Percentiles rank a stretch among this genome's conserved stretches.
Evolutionary conservation across 305 asterid species (phyloP).

Genomic region (Rubia balearica): DNA sequence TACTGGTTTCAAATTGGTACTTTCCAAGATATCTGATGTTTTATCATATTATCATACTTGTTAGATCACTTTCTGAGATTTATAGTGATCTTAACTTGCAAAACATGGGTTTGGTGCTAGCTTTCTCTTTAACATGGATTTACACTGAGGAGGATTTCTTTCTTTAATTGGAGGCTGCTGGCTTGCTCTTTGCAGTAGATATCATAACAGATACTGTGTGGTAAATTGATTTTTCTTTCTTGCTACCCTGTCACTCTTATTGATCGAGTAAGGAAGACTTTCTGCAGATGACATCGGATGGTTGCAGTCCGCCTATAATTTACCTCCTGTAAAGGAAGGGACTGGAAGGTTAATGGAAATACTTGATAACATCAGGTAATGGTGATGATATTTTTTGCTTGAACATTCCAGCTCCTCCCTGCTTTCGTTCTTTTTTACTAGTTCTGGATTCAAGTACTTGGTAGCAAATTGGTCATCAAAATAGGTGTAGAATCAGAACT

Average conservation of each 20-base stretch:
- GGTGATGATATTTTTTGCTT: conserved; percentile 24
- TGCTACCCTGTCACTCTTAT: conserved; percentile 42
- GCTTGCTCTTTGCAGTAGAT: neutral
- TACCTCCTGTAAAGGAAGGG: conserved; percentile 91
- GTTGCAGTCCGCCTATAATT: conserved; percentile 59
- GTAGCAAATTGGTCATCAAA: neutral
- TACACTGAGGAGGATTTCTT: neutral
- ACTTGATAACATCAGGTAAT: conserved; percentile 72
- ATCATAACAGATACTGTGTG: neutral
- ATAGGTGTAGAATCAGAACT: neutral
- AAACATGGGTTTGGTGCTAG: neutral
- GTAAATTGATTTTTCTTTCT: conserved; percentile 8
- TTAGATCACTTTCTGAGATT: neutral
- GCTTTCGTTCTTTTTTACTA: neutral
- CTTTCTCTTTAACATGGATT: no score
- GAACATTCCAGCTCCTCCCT: conserved; percentile 1
- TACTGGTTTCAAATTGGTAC: neutral
- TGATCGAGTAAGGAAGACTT: conserved; percentile 72
- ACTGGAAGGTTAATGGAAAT: conserved; percentile 68
- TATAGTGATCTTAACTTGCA: neutral
- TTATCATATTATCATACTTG: neutral
- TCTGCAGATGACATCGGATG: conserved; percentile 97
- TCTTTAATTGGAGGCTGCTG: neutral
- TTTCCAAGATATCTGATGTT: neutral
- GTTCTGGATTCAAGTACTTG: neutral